A percentile compares a stretch with the other conserved stretches of the same genome.
phyloP scores from a whole-genome alignment of 306 rosid genomes.

The Datisca glomerata region DNA sequence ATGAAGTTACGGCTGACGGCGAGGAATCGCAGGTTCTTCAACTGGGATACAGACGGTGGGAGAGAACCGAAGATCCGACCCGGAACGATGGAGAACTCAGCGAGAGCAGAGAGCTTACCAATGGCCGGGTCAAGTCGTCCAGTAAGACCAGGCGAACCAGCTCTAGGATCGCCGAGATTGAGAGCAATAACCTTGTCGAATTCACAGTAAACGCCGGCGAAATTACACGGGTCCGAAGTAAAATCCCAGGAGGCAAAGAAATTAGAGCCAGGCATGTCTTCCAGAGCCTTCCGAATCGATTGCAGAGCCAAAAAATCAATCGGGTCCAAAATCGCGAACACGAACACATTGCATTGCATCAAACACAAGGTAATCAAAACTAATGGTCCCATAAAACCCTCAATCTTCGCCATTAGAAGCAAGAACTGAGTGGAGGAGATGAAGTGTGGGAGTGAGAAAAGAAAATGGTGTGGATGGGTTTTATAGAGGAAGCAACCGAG shows the following conservation, averaged over 20 bases:
- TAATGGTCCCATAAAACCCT: constrained; percentile 4
- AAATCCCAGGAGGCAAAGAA: constrained; percentile 91
- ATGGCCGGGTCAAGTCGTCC: constrained; percentile 63
- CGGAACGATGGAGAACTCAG: constrained; percentile 81
- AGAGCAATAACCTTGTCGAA: constrained; percentile 69
- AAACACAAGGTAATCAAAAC: constrained; percentile 19
- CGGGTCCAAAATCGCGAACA: constrained; percentile 66
- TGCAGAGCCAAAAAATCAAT: constrained; percentile 83
- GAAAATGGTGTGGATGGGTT: constrained; percentile 2
- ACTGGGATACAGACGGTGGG: constrained; percentile 35
- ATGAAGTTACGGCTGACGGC: constrained; percentile 78
- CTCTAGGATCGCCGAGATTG: constrained; percentile 89
- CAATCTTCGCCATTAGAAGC: constrained; percentile 32
- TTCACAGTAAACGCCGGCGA: constrained; percentile 84
- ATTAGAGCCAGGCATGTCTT: constrained; percentile 75
- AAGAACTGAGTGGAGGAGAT: constrained; percentile 3
- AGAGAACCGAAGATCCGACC: constrained; percentile 70
- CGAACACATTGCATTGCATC: constrained; percentile 11
- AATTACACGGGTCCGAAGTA: constrained; percentile 87
- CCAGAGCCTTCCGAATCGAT: constrained; percentile 53
- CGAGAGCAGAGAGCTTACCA: constrained; percentile 63
- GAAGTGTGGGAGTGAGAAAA: constrained; percentile 6
- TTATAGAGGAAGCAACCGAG: constrained; percentile 16
- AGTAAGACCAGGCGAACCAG: constrained; percentile 76
- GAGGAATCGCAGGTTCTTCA: constrained; percentile 65